Percentiles rank a stretch among this genome's conserved stretches.
Conservation (phyloP, 208 protist genomes). For the Naegleria lovaniensis region DNA sequence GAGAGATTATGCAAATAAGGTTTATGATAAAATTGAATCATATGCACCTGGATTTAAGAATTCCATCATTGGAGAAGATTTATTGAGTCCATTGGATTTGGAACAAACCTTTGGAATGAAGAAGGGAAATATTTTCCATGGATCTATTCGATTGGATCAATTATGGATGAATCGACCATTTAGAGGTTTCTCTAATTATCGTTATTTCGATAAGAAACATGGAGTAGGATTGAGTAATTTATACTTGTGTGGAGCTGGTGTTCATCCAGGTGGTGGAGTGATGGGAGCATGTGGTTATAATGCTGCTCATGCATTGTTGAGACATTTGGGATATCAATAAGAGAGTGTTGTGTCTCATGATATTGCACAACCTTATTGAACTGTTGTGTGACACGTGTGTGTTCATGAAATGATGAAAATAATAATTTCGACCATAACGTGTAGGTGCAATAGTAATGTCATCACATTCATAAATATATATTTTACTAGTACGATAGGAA, state of each 20-base stretch:
- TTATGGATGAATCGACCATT: constrained; percentile 43
- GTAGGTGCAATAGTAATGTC: no score
- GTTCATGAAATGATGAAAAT: no score
- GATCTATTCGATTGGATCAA: constrained; percentile 47
- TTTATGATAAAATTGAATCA: constrained; percentile 48
- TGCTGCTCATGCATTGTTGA: constrained; percentile 3
- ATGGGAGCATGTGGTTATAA: constrained; percentile 52
- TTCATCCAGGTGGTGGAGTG: constrained; percentile 53
- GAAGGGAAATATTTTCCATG: constrained; percentile 56
- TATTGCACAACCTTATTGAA: no score
- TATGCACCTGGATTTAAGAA: constrained; percentile 49
- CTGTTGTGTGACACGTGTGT: no score
- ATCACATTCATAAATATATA: no score
- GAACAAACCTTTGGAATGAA: constrained; percentile 40
- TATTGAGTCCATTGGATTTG: constrained; percentile 46
- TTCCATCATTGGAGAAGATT: constrained; percentile 45
- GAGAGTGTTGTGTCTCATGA: no score
- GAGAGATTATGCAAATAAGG: constrained; percentile 25
- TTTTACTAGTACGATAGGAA: no score
- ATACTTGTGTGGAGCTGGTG: constrained; percentile 44
- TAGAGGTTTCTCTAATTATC: constrained; percentile 29
- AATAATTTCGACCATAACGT: no score
- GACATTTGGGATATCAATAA: no score
- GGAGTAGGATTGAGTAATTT: constrained; percentile 35
- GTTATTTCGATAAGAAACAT: background rate